These are phyloP conservation scores for Fusarium falciforme DNA, from an alignment of 2,329 filamentous ascomycete genomes.

Conservation along the genomic window DNA sequence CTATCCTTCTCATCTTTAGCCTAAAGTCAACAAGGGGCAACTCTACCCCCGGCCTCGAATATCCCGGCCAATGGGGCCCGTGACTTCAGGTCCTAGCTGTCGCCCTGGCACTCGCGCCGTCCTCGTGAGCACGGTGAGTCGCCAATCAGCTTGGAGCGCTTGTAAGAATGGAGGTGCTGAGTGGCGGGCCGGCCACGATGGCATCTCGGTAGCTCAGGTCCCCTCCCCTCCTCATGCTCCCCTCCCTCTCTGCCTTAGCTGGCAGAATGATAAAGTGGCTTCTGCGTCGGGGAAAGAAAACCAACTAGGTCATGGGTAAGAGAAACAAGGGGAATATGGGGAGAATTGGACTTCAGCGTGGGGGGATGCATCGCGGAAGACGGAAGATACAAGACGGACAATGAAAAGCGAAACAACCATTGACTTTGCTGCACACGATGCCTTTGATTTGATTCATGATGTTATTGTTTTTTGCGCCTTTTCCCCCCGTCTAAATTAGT, in stretches of 20 bases:
- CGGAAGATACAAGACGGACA: not conserved
- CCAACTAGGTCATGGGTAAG: not conserved
- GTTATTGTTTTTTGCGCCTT: not conserved
- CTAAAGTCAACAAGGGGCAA: slow-evolving; percentile 26
- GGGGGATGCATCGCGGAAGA: not conserved
- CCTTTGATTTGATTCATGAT: not conserved
- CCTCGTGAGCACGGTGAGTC: slow-evolving; percentile 28
- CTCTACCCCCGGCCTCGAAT: slow-evolving; percentile 7
- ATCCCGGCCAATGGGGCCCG: slow-evolving; percentile 34
- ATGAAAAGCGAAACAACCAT: not conserved
- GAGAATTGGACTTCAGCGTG: not conserved
- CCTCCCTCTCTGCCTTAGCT: not conserved
- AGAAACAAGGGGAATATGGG: not conserved
- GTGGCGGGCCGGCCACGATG: slow-evolving; percentile 6
- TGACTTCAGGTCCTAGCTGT: slow-evolving; percentile 8
- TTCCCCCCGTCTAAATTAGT: slow-evolving; percentile 1
- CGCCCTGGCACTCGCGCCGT: slow-evolving; percentile 15
- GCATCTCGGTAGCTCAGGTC: not conserved
- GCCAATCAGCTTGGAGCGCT: slow-evolving; percentile 41
- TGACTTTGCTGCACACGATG: not conserved
- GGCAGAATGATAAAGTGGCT: not conserved
- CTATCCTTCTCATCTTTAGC: slow-evolving; percentile 29
- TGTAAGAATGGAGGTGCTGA: slow-evolving; percentile 29
- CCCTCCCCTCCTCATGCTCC: not conserved
- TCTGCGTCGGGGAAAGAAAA: not conserved